Evolutionary conservation across 2,329 filamentous ascomycete species (phyloP), one percentile per base, ranked within the genome.

Genomic region (Rutstroemia sp.): DNA sequence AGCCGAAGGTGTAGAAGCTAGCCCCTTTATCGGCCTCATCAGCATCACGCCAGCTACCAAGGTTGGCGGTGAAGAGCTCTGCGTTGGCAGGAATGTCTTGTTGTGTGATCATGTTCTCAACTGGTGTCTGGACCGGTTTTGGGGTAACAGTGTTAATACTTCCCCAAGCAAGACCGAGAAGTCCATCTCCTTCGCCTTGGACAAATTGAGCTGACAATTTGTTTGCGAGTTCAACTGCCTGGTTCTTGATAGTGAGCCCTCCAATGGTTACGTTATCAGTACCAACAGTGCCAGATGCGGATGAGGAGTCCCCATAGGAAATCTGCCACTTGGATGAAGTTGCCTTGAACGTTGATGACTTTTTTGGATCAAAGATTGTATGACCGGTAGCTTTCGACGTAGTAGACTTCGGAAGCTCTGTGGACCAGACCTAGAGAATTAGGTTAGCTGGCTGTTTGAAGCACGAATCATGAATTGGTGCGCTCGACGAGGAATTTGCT

Each of bases 1-100:
- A 86, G 19, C 87, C 87, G 61, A 89, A 89, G 1, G 86, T 89
- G 72, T 86, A 89, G 73, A 88, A 89, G 75, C 70, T 82, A 58
- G 73, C 70, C 19, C 68, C 68, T 37, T 66, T 63, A 41, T 70
- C 68, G 1, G 67, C 58, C 17, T 72, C 70, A 49, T 75, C 67
- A 58, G 76, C 75, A 62, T 81, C 78, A 57, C 75, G 71, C 78
- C 78, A 75, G 59, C 75, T 73, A 34, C 79, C 78, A 25, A 85
- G 72, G 48, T 82, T 80, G 27, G 73, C 78, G 0, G 82, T 84
- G 70, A 84, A 85, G 3, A 86, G 73, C 61, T 79, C 73, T 9
- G 73, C 65, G 2, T 67, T 66, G 17, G 73, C 64, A 1, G 75
- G 72, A 56, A 84, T 82, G 57, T 81, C 76, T 0, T 73, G 57